Base-by-base conservation (phyloP, 108 stramenopile genomes). In the Pseudonitzschia pungens region DNA sequence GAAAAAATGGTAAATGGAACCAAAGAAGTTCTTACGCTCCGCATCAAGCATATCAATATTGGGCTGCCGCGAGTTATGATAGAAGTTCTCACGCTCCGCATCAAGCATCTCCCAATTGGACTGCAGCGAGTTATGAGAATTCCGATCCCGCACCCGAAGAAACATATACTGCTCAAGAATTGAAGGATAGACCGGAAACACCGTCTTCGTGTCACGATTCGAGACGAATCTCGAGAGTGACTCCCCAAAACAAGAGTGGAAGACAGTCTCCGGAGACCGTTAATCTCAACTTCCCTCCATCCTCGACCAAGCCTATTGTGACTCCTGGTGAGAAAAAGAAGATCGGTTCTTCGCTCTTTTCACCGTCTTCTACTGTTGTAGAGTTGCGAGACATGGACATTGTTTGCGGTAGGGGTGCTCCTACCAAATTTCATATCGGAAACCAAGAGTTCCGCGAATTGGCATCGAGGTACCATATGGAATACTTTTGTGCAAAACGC, bases 371-470 rank as follows among this genome's bases (percentile, higher is more conserved):
- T 0, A 22, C 42, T 5, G 31, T 55, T 0, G 75, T 64, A 18
- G 57, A 58, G 15, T 33, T 81, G n/a, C 76, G 63, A 26, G 74
- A 79, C 27, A 65, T 63, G 18, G 83, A 84, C 62, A 81, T 84
- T 62, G 68, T 84, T 15, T 78, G 77, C 58, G 83, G 83, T 6
- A 55, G 83, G 20, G 83, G 83, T 15, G 83, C 78, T 21, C 80
- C 73, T 20, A 78, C 73, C 36, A 81, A 84, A 31, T 77, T 51
- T 24, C 83, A 84, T 57, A 68, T 73, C 51, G 83, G 83, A 43
- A 84, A 84, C 65, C 54, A 74, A 57, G 69, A 48, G 6, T 84
- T 84, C 59, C 55, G 76, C 15, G 33, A 71, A 20, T 42, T 84
- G 31, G 66, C 79, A 63, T 10, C 43, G 36, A 64, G 77, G 31